These are phyloP conservation scores for Arthrobotrys sinensis DNA, from an alignment of 2,329 filamentous ascomycete genomes.

Conservation along the genomic window DNA sequence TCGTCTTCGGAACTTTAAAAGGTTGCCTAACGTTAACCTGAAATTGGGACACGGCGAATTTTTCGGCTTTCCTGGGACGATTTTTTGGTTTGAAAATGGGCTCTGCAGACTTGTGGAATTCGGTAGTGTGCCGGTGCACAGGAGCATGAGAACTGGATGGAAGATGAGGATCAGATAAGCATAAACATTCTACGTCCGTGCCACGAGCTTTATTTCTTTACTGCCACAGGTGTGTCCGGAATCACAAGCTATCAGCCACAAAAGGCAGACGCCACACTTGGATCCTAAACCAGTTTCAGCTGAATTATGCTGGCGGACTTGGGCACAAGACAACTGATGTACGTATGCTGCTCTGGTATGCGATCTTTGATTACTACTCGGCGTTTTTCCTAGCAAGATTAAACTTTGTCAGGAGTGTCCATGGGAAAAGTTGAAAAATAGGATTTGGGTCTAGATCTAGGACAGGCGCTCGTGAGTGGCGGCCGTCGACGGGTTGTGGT, in stretches of 20 bases:
- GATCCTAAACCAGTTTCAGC: not conserved
- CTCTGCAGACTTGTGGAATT: not conserved
- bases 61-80: no score
- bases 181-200: not conserved
- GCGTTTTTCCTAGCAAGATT: not conserved
- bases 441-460: no score
- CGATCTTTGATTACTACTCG: not conserved
- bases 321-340: no score
- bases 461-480: no score
- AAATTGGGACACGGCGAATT: no score
- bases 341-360: not conserved
- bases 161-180: constrained; percentile 6
- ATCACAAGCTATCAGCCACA: no score
- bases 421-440: no score
- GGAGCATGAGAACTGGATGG: not conserved
- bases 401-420: not conserved
- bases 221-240: no score
- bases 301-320: no score
- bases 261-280: not conserved
- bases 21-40: no score
- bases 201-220: not conserved
- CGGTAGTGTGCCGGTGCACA: not conserved
- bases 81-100: not conserved
- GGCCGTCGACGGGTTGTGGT: no score
- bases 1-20: no score